Conservation (phyloP, 2,329 filamentous ascomycete genomes). For the Ascochyta lentis region DNA sequence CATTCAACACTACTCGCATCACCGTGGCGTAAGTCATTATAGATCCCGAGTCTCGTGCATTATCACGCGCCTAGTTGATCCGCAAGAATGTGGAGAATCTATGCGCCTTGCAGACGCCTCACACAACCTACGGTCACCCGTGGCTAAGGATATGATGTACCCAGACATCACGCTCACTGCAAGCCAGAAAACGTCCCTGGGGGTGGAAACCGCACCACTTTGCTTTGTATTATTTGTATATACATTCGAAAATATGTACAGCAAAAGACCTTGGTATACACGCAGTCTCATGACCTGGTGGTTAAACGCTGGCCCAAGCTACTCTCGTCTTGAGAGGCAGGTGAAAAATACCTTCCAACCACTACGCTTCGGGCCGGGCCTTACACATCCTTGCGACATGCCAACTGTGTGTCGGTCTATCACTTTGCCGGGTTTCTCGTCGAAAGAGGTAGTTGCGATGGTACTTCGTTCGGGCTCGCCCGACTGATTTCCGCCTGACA, state of each 20-base stretch:
- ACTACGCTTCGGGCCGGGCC: constrained; percentile 7
- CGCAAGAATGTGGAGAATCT: constrained; percentile 11
- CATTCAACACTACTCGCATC: background rate
- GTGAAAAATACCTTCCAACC: constrained; percentile 4
- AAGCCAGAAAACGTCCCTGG: background rate
- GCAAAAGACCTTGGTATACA: background rate
- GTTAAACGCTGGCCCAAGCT: background rate
- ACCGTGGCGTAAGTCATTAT: background rate
- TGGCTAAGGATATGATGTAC: background rate
- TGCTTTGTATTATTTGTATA: constrained; percentile 2
- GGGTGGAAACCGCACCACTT: background rate
- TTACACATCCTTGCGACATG: background rate
- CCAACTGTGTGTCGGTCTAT: background rate
- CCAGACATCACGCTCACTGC: background rate
- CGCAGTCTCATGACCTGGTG: background rate
- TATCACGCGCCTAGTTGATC: background rate
- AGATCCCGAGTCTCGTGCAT: background rate
- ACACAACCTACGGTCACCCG: background rate
- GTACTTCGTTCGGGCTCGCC: constrained; percentile 1
- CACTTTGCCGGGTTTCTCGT: background rate
- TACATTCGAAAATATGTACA: constrained; percentile 5
- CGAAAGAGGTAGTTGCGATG: background rate
- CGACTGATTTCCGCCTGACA: background rate
- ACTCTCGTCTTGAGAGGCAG: constrained; percentile 9
- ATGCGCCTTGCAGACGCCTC: constrained; percentile 16